Conservation (phyloP, 2,329 filamentous ascomycete species). For the Colletotrichum plurivorum region DNA sequence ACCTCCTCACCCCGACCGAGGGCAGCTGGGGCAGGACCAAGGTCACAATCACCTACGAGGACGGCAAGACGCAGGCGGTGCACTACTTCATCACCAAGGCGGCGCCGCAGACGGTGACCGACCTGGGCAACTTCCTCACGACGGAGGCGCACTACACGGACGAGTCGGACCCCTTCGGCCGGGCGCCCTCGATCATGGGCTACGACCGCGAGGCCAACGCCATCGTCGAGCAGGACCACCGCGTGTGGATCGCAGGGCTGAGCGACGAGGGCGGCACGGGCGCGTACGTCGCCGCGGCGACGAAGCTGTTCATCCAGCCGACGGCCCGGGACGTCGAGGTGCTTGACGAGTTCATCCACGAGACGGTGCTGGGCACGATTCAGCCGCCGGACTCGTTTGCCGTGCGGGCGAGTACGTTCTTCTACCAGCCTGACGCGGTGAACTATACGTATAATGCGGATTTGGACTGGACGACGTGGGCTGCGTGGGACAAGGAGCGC, state of each 20-base stretch:
- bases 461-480: slow-evolving; percentile 58
- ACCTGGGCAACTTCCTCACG: slow-evolving; percentile 68
- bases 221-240: slow-evolving; percentile 60
- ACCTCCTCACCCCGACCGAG: slow-evolving; percentile 58
- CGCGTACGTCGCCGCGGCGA: slow-evolving; percentile 66
- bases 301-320: slow-evolving; percentile 69
- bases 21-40: slow-evolving; percentile 64
- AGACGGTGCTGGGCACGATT: slow-evolving; percentile 64
- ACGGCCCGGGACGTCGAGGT: slow-evolving; percentile 62
- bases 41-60: slow-evolving; percentile 62
- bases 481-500: slow-evolving; percentile 49
- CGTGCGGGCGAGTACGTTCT: slow-evolving; percentile 67
- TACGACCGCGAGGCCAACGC: slow-evolving; percentile 65
- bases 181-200: slow-evolving; percentile 68
- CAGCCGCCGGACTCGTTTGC: slow-evolving; percentile 58
- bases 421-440: slow-evolving; percentile 62
- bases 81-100: slow-evolving; percentile 70
- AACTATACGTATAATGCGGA: slow-evolving; percentile 59
- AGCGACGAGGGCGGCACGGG: slow-evolving; percentile 73
- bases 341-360: slow-evolving; percentile 67
- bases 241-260: slow-evolving; percentile 72
- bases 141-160: slow-evolving; percentile 67
- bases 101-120: slow-evolving; percentile 56
- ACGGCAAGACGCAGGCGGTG: slow-evolving; percentile 64
- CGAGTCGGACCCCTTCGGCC: slow-evolving; percentile 66